Evolutionary conservation across 257 asterid genomes (phyloP).

Genomic region (Solanum piurae): DNA sequence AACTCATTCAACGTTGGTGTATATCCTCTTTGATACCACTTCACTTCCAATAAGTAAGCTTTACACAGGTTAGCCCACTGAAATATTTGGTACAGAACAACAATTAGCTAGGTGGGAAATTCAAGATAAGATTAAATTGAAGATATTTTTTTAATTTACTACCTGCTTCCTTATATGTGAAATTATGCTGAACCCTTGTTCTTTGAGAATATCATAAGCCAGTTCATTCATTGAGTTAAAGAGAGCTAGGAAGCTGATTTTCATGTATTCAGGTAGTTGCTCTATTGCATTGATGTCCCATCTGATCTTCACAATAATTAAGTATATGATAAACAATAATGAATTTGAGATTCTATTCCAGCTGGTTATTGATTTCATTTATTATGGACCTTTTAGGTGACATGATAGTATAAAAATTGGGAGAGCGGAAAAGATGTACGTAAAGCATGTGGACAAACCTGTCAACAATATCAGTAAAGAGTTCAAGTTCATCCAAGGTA

Average conservation of each 20-base stretch:
- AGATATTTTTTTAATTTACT: neutral
- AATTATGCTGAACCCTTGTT: conserved; percentile 34
- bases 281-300: conserved; percentile 37
- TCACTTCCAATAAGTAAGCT: conserved; percentile 31
- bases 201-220: conserved; percentile 36
- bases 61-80: conserved; percentile 38
- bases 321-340: neutral
- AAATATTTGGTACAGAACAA: neutral
- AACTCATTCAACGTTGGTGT: conserved; percentile 30
- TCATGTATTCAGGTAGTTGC: conserved; percentile 34
- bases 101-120: neutral
- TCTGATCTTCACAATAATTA: conserved; percentile 2
- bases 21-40: conserved; percentile 30
- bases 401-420: too few species aligned
- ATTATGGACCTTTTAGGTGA: neutral
- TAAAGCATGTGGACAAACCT: conserved; percentile 12
- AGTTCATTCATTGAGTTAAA: conserved; percentile 37
- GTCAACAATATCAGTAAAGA: conserved; percentile 15
- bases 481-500: conserved; percentile 17
- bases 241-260: conserved; percentile 26
- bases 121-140: neutral
- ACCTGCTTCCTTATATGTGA: conserved; percentile 27
- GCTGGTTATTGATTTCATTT: neutral
- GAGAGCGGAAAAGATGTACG: neutral
- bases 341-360: too few species aligned